A percentile compares a stretch with the other conserved stretches of the same genome.
These are phyloP conservation scores for Hericium alpestre DNA, from an alignment of 768 basidiomycete genomes.

Conservation along the genomic window DNA sequence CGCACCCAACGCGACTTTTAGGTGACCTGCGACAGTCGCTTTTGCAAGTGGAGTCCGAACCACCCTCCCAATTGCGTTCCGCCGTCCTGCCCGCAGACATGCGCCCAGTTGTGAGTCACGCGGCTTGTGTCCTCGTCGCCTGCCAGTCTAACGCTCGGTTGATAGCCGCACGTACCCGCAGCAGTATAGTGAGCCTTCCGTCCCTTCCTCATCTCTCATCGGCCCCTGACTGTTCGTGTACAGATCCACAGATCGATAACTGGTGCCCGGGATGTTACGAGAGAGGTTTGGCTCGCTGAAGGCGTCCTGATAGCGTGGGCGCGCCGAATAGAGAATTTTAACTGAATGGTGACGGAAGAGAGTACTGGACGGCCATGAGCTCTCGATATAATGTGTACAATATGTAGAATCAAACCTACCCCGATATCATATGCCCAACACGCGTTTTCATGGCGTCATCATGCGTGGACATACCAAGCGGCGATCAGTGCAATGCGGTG, in stretches of 20 bases:
- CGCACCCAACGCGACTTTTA: not conserved
- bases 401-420: not conserved
- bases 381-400: not conserved
- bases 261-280: conserved; percentile 23
- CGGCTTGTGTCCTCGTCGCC: not conserved
- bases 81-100: conserved; percentile 15
- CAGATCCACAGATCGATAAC: conserved; percentile 27
- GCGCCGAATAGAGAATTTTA: not conserved
- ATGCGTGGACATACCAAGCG: not conserved
- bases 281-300: conserved; percentile 8
- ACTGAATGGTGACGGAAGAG: not conserved
- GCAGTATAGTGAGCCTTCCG: conserved; percentile 44
- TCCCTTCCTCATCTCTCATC: conserved; percentile 1
- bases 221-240: conserved; percentile 4
- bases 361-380: not conserved
- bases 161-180: conserved; percentile 61
- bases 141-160: conserved; percentile 12
- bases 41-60: conserved; percentile 6
- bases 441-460: not conserved
- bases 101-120: conserved; percentile 10
- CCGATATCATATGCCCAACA: too few relatives aligned
- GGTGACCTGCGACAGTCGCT: conserved; percentile 10
- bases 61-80: conserved; percentile 7
- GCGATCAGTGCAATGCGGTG: not conserved
- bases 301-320: not conserved